phyloP scores from a whole-genome alignment of 2,329 filamentous ascomycete species.

The Exophiala sp. region DNA sequence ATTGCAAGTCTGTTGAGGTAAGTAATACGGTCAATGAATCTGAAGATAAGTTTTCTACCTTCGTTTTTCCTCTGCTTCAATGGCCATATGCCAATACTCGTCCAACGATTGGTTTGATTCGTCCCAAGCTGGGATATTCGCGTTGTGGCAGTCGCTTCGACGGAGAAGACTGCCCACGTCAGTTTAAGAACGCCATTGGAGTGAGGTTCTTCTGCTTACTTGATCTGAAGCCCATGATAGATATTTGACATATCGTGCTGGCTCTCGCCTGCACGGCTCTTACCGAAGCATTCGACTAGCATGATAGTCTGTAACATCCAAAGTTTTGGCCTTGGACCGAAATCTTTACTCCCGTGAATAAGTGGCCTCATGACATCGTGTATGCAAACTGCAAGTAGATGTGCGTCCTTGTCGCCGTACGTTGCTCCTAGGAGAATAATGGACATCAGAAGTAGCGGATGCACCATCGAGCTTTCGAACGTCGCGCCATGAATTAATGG shows the following conservation, averaged over 20 bases:
- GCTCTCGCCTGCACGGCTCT: conserved; percentile 58
- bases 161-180: conserved; percentile 39
- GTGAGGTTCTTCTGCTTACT: conserved; percentile 24
- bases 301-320: conserved; percentile 61
- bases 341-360: conserved; percentile 55
- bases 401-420: conserved; percentile 56
- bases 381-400: conserved; percentile 59
- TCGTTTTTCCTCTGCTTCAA: not conserved
- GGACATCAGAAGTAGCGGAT: conserved; percentile 53
- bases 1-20: conserved; percentile 45
- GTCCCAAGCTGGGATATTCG: conserved; percentile 19
- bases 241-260: conserved; percentile 62
- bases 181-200: not conserved
- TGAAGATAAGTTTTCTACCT: not conserved
- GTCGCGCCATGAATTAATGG: conserved; percentile 58
- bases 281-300: conserved; percentile 61
- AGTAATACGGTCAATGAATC: not conserved
- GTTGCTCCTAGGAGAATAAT: conserved; percentile 58
- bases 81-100: not conserved
- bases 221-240: conserved; percentile 54
- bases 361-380: conserved; percentile 58
- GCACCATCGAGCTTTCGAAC: conserved; percentile 49
- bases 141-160: conserved; percentile 49
- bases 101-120: not conserved
- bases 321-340: conserved; percentile 56